These are phyloP conservation scores for Amaranthus cruentus DNA, from an alignment of 148 eudicot genomes.

Conservation along the genomic window DNA sequence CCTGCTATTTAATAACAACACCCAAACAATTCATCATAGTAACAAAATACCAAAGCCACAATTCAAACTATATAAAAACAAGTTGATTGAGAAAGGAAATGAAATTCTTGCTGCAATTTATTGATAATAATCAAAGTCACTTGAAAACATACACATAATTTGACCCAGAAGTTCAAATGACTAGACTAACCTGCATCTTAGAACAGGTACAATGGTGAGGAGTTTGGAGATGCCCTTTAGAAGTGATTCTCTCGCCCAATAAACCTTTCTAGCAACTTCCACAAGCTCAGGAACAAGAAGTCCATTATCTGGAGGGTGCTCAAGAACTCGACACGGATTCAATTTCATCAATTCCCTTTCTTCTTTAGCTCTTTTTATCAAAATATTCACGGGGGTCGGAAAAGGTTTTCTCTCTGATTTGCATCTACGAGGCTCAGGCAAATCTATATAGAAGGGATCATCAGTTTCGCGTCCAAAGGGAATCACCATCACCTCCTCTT, in stretches of 20 bases:
- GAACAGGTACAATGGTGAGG: slow-evolving; percentile 32
- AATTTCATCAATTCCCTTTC: slow-evolving; percentile 45
- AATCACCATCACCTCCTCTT: slow-evolving; percentile 11
- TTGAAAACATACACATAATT: not conserved
- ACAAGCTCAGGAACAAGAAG: slow-evolving; percentile 56
- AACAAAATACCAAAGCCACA: not conserved
- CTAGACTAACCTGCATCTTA: slow-evolving; percentile 46
- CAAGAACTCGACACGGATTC: slow-evolving; percentile 47
- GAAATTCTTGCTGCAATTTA: not conserved
- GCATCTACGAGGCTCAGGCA: slow-evolving; percentile 37
- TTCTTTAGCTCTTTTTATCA: slow-evolving; percentile 50
- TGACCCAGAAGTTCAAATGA: not conserved
- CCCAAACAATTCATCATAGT: not conserved
- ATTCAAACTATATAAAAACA: not conserved
- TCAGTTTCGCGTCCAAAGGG: slow-evolving; percentile 34
- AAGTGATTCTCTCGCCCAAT: slow-evolving; percentile 43
- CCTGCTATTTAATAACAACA: not conserved
- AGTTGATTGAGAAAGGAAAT: not conserved
- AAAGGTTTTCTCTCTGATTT: slow-evolving; percentile 59
- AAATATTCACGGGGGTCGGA: slow-evolving; percentile 51
- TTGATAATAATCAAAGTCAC: not conserved
- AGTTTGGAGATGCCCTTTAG: slow-evolving; percentile 46
- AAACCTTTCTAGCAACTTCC: slow-evolving; percentile 41
- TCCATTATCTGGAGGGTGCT: slow-evolving; percentile 57
- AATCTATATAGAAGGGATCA: slow-evolving; percentile 40